Evolutionary conservation across 1,284 basidiomycete genomes (phyloP), one percentile per base, ranked within the genome.

Genomic region (Melampsora larici-populina): DNA sequence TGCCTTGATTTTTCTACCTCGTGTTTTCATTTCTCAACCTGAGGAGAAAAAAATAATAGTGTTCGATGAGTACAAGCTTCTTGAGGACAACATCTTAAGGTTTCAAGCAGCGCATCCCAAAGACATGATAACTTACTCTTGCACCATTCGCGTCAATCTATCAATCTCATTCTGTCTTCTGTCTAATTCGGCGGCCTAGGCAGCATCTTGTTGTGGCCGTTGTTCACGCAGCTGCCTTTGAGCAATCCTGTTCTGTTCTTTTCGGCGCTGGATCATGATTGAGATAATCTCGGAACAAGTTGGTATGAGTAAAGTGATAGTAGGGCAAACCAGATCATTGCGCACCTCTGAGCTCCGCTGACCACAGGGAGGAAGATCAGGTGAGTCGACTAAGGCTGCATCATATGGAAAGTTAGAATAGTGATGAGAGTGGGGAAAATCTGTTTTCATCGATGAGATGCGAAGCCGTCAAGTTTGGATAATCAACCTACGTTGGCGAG

Each of bases 341-440:
- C 58, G 49, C 18, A 77, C 74, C 67, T 77, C 74, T 36, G 74
- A 77, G 58, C 74, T 77, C 26, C 74, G 74, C 60, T 77, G 74
- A n/a, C 74, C 74, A 67, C 70, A 77, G 33, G 74, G 74, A 62
- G 74, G 74, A 69, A 77, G 74, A 26, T 67, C 74, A 21, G 74
- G 74, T 11, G 36, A 69, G 49, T 77, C 60, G 67, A 55, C 67
- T 55, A 77, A 70, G 33, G 74, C 74, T 77, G 24, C 65, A 68
- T 36, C n/a, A 58, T 58, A 24, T n/a, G 55, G 43, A 46, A 46
- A 13, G 43, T 2, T 15, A 46, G 15, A n/a, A n/a, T 58, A 58
- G 1, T 58, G 3, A 58, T 29, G 29, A 29, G 55, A 15, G 4
- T 29, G 29, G 4, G 55, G 29, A 29, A 29, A 29, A 58, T 58